Conservation (phyloP, 495 filamentous ascomycete genomes). For the Durotheca rogersii region DNA sequence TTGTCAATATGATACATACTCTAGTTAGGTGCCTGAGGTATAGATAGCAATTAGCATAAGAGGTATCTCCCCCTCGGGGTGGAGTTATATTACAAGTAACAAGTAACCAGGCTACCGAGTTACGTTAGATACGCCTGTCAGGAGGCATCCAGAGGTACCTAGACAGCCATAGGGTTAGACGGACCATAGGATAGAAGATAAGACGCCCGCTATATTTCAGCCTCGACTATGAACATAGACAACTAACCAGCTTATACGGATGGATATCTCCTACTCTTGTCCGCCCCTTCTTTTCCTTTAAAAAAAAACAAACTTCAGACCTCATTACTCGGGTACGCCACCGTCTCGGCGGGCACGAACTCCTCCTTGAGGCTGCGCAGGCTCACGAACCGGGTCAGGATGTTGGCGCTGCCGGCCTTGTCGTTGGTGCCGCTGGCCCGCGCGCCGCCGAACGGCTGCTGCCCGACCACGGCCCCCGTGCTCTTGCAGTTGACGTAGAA, state of each 20-base stretch:
- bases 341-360: slow-evolving; percentile 66
- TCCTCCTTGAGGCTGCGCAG: slow-evolving; percentile 89
- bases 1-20: too few relatives aligned
- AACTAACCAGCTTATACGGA: neutral
- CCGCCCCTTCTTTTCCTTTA: neutral
- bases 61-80: too few relatives aligned
- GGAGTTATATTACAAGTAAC: too few relatives aligned
- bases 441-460: slow-evolving; percentile 88
- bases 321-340: slow-evolving; percentile 81
- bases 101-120: too few relatives aligned
- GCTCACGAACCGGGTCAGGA: slow-evolving; percentile 79
- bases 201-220: too few relatives aligned
- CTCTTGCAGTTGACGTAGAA: slow-evolving; percentile 95
- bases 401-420: slow-evolving; percentile 78
- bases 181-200: too few relatives aligned
- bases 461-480: slow-evolving; percentile 87
- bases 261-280: neutral
- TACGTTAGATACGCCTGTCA: too few relatives aligned
- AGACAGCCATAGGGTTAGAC: too few relatives aligned
- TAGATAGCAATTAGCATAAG: too few relatives aligned
- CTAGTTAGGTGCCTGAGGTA: too few relatives aligned
- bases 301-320: slow-evolving; percentile 13
- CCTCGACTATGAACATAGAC: too few relatives aligned
- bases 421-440: slow-evolving; percentile 88
- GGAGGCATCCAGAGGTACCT: too few relatives aligned